These are phyloP conservation scores for Curvularia lunata DNA, from an alignment of 2,329 filamentous ascomycete species.

Conservation along the genomic window DNA sequence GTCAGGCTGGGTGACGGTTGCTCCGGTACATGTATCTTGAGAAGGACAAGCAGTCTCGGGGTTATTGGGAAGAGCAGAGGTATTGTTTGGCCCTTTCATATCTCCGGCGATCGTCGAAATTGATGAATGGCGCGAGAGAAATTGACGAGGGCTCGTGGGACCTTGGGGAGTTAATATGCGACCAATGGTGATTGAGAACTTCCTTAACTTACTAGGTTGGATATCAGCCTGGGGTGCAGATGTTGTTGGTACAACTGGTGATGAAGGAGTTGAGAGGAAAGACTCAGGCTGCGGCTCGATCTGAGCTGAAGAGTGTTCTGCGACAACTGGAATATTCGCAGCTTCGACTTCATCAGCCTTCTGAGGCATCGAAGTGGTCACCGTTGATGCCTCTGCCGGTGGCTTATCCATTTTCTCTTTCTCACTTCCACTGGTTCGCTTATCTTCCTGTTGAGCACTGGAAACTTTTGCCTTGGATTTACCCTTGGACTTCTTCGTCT, in stretches of 20 bases:
- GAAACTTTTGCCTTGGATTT: constrained; percentile 3
- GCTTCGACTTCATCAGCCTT: constrained; percentile 19
- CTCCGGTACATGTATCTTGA: not conserved
- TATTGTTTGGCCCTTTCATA: not conserved
- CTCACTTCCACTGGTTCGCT: not conserved
- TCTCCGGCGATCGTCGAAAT: constrained; percentile 13
- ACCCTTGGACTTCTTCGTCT: constrained; percentile 5
- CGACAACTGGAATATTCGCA: not conserved
- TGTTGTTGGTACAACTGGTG: not conserved
- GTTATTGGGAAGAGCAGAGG: not conserved
- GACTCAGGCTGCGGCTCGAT: constrained; percentile 12
- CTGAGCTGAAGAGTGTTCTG: constrained; percentile 1
- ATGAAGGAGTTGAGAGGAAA: not conserved
- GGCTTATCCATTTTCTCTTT: constrained; percentile 18
- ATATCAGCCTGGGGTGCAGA: not conserved
- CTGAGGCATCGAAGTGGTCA: constrained; percentile 23
- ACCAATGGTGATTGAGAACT: not conserved
- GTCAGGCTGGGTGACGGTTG: not conserved
- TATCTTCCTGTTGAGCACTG: not conserved
- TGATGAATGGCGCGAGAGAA: constrained; percentile 7
- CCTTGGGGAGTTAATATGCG: not conserved
- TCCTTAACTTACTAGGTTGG: constrained; percentile 7
- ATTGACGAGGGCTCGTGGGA: not conserved
- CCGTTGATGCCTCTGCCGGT: constrained; percentile 15
- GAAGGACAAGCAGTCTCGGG: not conserved